A percentile compares a stretch with the other conserved stretches of the same genome.
phyloP scores from a whole-genome alignment of 2,329 filamentous ascomycete genomes.

The Furcasterigmium sp. region DNA sequence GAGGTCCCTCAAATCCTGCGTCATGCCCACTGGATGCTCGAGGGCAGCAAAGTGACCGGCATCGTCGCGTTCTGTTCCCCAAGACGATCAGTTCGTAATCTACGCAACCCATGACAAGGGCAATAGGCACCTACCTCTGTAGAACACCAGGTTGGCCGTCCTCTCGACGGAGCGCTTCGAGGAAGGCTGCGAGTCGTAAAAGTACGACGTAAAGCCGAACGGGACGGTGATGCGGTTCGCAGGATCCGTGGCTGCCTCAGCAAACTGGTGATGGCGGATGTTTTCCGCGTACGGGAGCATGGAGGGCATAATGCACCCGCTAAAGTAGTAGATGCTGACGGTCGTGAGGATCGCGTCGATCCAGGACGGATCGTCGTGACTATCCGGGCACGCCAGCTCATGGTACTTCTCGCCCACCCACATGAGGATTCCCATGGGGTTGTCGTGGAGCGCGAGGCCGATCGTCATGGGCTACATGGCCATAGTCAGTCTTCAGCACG shows the following conservation, averaged over 20 bases:
- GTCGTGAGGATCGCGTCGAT: slow-evolving; percentile 12
- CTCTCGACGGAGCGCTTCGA: slow-evolving; percentile 9
- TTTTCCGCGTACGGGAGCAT: slow-evolving; percentile 11
- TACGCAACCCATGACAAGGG: no score
- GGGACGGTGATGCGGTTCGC: slow-evolving; percentile 13
- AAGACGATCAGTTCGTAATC: no score
- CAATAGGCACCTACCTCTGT: no score
- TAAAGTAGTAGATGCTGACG: slow-evolving; percentile 18
- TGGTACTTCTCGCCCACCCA: slow-evolving; percentile 35
- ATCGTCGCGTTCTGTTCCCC: no score
- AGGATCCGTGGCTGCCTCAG: slow-evolving; percentile 6
- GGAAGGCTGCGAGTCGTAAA: slow-evolving; percentile 8
- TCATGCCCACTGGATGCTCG: no score
- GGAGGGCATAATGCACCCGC: slow-evolving; percentile 15
- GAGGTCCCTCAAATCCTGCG: no score
- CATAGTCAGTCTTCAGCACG: neutral
- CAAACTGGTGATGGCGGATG: slow-evolving; percentile 10
- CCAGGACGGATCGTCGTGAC: slow-evolving; percentile 10
- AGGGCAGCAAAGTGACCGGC: no score
- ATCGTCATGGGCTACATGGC: slow-evolving; percentile 31
- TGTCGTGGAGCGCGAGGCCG: slow-evolving; percentile 33
- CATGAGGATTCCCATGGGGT: slow-evolving; percentile 34
- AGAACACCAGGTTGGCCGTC: no score
- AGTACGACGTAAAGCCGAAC: slow-evolving; percentile 12
- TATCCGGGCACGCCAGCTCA: slow-evolving; percentile 8